Evolutionary conservation across 2,329 filamentous ascomycete genomes (phyloP).

Genomic region (Colletotrichum caudatum): DNA sequence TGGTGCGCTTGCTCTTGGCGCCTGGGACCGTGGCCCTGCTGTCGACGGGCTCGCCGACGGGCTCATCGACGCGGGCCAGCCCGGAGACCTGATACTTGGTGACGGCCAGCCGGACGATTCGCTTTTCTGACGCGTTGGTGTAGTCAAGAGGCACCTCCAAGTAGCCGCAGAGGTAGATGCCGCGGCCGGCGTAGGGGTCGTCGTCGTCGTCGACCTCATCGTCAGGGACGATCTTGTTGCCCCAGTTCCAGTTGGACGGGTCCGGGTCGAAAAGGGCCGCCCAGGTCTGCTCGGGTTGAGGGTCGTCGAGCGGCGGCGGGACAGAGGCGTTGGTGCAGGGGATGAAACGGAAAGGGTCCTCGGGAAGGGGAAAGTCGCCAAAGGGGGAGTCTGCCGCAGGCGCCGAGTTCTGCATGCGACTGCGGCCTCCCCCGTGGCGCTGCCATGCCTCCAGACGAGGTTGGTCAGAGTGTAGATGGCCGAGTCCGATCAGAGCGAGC

Average conservation of each 20-base stretch:
- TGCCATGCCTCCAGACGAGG: not conserved
- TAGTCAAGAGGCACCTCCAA: slow-evolving; percentile 63
- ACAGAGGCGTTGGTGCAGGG: slow-evolving; percentile 59
- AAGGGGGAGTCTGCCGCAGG: slow-evolving; percentile 11
- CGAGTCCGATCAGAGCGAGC: slow-evolving; percentile 13
- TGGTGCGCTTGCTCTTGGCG: slow-evolving; percentile 58
- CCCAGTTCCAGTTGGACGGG: slow-evolving; percentile 62
- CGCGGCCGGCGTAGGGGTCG: slow-evolving; percentile 54
- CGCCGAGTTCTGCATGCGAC: not conserved
- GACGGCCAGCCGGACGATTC: slow-evolving; percentile 61
- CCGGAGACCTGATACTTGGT: slow-evolving; percentile 63
- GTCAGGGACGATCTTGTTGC: slow-evolving; percentile 43
- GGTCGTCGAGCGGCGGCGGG: slow-evolving; percentile 57
- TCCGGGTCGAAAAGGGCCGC: slow-evolving; percentile 56
- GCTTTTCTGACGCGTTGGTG: slow-evolving; percentile 56
- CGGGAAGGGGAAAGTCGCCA: slow-evolving; percentile 54
- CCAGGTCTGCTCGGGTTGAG: slow-evolving; percentile 54
- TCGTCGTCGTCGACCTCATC: slow-evolving; percentile 43
- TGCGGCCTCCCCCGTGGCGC: not conserved
- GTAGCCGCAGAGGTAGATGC: slow-evolving; percentile 62
- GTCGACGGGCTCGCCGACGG: slow-evolving; percentile 27
- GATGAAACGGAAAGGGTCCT: slow-evolving; percentile 61
- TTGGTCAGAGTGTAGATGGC: not conserved
- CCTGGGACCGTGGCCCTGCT: slow-evolving; percentile 43
- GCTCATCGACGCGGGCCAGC: slow-evolving; percentile 47